These are phyloP conservation scores for Rasamsonia emersonii DNA, from an alignment of 2,329 filamentous ascomycete genomes.

Conservation along the genomic window DNA sequence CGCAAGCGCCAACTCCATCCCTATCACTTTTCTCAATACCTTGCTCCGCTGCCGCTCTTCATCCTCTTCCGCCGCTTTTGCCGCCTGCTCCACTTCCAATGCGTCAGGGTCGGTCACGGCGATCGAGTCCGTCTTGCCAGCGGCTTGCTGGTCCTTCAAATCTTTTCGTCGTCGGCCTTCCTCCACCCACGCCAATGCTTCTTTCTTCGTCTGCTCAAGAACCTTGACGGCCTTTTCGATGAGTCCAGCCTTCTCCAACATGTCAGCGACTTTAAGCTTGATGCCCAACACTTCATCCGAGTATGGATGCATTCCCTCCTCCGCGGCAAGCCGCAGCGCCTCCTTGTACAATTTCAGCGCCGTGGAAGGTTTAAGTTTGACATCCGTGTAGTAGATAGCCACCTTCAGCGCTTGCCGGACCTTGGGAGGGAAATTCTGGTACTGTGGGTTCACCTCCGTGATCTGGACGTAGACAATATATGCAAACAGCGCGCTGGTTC, in stretches of 20 bases:
- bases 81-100: constrained; percentile 12
- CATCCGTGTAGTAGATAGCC: constrained; percentile 80
- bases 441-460: constrained; percentile 32
- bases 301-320: constrained; percentile 74
- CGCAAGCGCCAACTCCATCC: constrained; percentile 73
- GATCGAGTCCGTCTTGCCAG: constrained; percentile 13
- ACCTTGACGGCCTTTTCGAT: constrained; percentile 65
- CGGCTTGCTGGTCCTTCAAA: constrained; percentile 11
- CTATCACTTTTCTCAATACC: constrained; percentile 64
- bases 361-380: constrained; percentile 61
- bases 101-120: constrained; percentile 8
- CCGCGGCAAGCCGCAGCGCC: constrained; percentile 64
- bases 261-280: constrained; percentile 68
- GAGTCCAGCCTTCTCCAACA: constrained; percentile 70
- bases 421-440: constrained; percentile 35
- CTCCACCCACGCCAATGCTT: constrained; percentile 41
- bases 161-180: constrained; percentile 13
- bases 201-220: constrained; percentile 63
- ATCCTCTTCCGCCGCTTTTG: constrained; percentile 17
- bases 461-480: constrained; percentile 38
- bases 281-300: constrained; percentile 87
- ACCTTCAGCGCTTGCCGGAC: constrained; percentile 59
- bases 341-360: constrained; percentile 78
- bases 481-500: constrained; percentile 24
- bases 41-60: constrained; percentile 47